These are phyloP conservation scores for Dipodascus albidus DNA, from an alignment of 805 yeast genomes.

Conservation along the genomic window DNA sequence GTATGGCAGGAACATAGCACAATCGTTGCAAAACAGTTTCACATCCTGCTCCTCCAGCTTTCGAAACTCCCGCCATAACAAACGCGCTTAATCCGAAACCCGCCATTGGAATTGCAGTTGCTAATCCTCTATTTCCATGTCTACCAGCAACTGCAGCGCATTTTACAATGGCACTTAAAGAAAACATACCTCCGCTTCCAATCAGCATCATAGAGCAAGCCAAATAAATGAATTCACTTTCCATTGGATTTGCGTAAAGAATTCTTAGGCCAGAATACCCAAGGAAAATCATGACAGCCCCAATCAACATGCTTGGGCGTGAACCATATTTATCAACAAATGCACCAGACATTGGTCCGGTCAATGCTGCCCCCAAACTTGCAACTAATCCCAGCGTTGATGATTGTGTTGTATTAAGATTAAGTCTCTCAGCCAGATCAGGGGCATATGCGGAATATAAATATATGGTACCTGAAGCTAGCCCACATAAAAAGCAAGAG, in stretches of 20 bases:
- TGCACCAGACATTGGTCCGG: conserved; percentile 60
- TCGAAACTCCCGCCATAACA: conserved; percentile 46
- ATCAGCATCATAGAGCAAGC: conserved; percentile 39
- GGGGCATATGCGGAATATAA: conserved; percentile 71
- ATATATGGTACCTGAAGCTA: conserved; percentile 65
- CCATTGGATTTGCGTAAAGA: conserved; percentile 33
- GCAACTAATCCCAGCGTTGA: conserved; percentile 59
- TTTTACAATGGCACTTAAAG: conserved; percentile 54
- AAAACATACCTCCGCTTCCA: conserved; percentile 61
- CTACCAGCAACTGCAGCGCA: conserved; percentile 60
- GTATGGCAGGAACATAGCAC: conserved; percentile 35
- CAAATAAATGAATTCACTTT: conserved; percentile 27
- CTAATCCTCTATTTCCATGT: conserved; percentile 58
- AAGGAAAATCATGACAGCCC: conserved; percentile 35
- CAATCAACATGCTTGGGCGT: conserved; percentile 3
- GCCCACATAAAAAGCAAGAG: conserved; percentile 26
- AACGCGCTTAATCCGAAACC: conserved; percentile 66
- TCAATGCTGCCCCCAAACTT: conserved; percentile 47
- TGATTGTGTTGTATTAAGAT: conserved; percentile 49
- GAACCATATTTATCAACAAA: conserved; percentile 50
- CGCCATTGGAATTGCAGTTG: conserved; percentile 65
- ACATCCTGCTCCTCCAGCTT: conserved; percentile 44
- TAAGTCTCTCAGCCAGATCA: conserved; percentile 49
- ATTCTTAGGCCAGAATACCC: conserved; percentile 57
- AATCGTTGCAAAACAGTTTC: conserved; percentile 40